Percentiles rank a stretch among this genome's conserved stretches.
Evolutionary conservation across 164 flowering plant species (phyloP).

Genomic region (Tetracentron sinense): DNA sequence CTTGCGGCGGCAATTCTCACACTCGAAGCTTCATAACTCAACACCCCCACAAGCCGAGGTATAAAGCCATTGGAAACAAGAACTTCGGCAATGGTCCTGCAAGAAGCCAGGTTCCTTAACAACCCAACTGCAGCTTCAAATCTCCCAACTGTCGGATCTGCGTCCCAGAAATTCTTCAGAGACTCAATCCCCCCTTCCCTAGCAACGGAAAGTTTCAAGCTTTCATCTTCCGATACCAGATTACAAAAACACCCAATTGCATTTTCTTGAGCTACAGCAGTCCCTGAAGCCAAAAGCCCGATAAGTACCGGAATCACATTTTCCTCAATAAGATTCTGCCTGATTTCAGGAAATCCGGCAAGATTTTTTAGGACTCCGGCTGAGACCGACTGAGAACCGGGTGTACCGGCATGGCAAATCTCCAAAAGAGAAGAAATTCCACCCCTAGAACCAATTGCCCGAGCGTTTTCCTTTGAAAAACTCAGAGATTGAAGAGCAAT

Average conservation of each 20-base stretch:
- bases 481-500: slow-evolving; percentile 49
- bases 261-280: slow-evolving; percentile 63
- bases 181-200: slow-evolving; percentile 67
- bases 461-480: slow-evolving; percentile 54
- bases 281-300: slow-evolving; percentile 57
- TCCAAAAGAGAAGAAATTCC: slow-evolving; percentile 58
- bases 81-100: slow-evolving; percentile 39
- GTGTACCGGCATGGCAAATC: slow-evolving; percentile 57
- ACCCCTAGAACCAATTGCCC: slow-evolving; percentile 58
- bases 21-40: slow-evolving; percentile 48
- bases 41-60: slow-evolving; percentile 31
- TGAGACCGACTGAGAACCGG: slow-evolving; percentile 61
- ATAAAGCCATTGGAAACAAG: slow-evolving; percentile 59
- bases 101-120: slow-evolving; percentile 46
- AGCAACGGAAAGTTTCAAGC: slow-evolving; percentile 51
- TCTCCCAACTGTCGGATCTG: slow-evolving; percentile 28
- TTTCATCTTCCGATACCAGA: slow-evolving; percentile 48
- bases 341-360: slow-evolving; percentile 51
- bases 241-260: slow-evolving; percentile 71
- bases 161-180: slow-evolving; percentile 75
- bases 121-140: slow-evolving; percentile 61
- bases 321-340: slow-evolving; percentile 68
- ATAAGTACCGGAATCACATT: slow-evolving; percentile 53
- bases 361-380: slow-evolving; percentile 78
- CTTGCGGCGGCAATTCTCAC: slow-evolving; percentile 60